Evolutionary conservation across 495 filamentous ascomycete genomes (phyloP), one percentile per base, ranked within the genome.

Genomic region (Hyphodiscus hymeniophilus): DNA sequence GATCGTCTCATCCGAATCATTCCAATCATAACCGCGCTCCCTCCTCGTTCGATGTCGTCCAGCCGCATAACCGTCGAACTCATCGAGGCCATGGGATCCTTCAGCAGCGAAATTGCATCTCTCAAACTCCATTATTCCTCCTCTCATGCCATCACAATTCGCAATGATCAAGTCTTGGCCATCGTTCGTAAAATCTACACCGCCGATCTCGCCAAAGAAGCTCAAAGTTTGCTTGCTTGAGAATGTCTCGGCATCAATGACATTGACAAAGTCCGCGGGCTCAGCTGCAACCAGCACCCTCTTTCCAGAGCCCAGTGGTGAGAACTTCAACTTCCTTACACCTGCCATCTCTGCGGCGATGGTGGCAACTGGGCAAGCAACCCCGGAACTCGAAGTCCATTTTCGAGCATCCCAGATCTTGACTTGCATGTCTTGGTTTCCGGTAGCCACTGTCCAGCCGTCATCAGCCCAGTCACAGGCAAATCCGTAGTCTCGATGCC

Each of bases 381-480:
- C 42, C 22, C 77, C 73, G 11, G 62, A 65, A 33, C 49, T 63
- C 34, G 74, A 60, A 12, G 65, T 72, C 82, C 82, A 86, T 38
- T 74, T 82, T 18, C 91, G 78, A 3, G 85, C 82, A 60, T 97
- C 91, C 79, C 82, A 95, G 54, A 97, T 84, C 44, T 84, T 81
- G 53, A 91, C 76, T 13, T 77, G 78, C 63, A 76, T 82, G 70
- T 97, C 91, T 62, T 97, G 90, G 52, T 89, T 91, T 39, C 84
- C 88, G 3, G 91, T 95, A 10, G 91, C 91, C 45, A 95, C 80
- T 39, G 85, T 86, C 61, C 81, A 81, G 47, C 90, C 89, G 63
- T 95, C 86, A 17, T 86, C 83, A 4, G 88, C 81, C 91, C 91
- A 97, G 54, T 84, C 89, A 55, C 85, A 91, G 2, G 90, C 87